Base-by-base conservation (phyloP, 176 grass and related monocot species). In the Carex myosuroides region DNA sequence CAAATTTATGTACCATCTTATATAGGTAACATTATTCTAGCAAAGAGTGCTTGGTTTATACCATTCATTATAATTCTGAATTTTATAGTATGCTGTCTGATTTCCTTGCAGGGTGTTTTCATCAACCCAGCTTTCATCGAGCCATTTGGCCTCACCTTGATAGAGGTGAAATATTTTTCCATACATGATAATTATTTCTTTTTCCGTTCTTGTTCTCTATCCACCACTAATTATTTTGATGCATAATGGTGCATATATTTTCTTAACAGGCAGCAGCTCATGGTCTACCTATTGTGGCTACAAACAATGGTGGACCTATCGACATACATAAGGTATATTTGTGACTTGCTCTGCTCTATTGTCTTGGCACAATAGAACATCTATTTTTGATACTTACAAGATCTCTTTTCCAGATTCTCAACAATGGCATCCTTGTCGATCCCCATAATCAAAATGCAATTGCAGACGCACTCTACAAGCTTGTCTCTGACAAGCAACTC, bases 101-200 rank as follows among this genome's bases (percentile, higher is more conserved):
- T n/a, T 80, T 81, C 54, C 14, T 63, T 33, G 54, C 79, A 81
- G 79, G 79, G 79, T 63, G 56, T 82, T 60, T 82, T 82, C 79
- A 82, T 82, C 37, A 82, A 82, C 56, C 79, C 79, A 82, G 79
- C 79, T 46, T 63, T 82, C 63, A 92, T 97, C 2, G 94, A 97
- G 86, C 92, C 94, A 81, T 97, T 97, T 90, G 94, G 94, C 65
- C 94, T 97, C 70, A 97, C 94, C 85, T 97, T 97, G 92, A 97
- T 97, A 63, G 94, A 97, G 92, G 94, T 97, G 60, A 63, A 63
- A 29, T 63, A 12, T 8, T 8, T 63, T n/a, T 46, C 56, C 56
- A n/a, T 58, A 18, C 55, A 58, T 58, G 44, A 46, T 46, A 58
- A 17, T 16, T 58, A 6, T 58, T 58, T 63, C 60, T 10, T 70